These are phyloP conservation scores for Boletus tomentosulus DNA, from an alignment of 768 basidiomycete species.

Conservation along the genomic window DNA sequence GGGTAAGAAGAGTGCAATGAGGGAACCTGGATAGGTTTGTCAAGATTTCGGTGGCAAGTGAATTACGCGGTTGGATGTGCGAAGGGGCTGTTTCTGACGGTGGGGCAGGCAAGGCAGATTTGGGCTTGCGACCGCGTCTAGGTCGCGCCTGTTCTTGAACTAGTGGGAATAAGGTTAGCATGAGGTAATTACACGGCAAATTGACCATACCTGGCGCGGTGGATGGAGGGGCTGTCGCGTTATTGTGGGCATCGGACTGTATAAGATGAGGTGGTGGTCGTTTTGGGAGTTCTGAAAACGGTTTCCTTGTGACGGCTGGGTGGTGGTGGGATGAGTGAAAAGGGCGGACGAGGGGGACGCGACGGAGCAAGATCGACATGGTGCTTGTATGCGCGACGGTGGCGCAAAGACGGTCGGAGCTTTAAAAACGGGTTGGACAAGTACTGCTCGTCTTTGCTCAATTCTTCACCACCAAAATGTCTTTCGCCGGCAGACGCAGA, in stretches of 20 bases:
- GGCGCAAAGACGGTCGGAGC: conserved; percentile 31
- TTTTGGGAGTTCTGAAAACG: conserved; percentile 55
- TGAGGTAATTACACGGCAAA: not conserved
- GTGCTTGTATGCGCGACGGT: conserved; percentile 29
- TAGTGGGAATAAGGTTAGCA: not conserved
- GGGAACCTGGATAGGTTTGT: conserved; percentile 73
- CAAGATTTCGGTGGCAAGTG: conserved; percentile 66
- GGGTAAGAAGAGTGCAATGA: conserved; percentile 84
- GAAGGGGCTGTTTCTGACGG: not conserved
- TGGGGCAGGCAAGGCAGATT: not conserved
- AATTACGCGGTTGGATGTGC: conserved; percentile 35
- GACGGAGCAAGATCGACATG: conserved; percentile 11
- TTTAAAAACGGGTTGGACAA: conserved; percentile 31
- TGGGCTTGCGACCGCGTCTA: conserved; percentile 19
- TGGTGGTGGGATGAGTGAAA: conserved; percentile 8
- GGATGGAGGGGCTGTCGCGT: not conserved
- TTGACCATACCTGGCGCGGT: conserved; percentile 7
- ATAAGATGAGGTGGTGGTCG: conserved; percentile 14
- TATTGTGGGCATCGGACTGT: not conserved
- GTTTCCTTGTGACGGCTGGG: conserved; percentile 42
- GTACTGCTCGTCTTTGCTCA: conserved; percentile 31
- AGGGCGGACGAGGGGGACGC: conserved; percentile 6
- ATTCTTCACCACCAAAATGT: conserved; percentile 48
- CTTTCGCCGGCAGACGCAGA: conserved; percentile 80
- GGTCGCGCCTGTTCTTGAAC: conserved; percentile 1